These are phyloP conservation scores for Serendipita sp. DNA, from an alignment of 768 basidiomycete genomes.

Conservation along the genomic window DNA sequence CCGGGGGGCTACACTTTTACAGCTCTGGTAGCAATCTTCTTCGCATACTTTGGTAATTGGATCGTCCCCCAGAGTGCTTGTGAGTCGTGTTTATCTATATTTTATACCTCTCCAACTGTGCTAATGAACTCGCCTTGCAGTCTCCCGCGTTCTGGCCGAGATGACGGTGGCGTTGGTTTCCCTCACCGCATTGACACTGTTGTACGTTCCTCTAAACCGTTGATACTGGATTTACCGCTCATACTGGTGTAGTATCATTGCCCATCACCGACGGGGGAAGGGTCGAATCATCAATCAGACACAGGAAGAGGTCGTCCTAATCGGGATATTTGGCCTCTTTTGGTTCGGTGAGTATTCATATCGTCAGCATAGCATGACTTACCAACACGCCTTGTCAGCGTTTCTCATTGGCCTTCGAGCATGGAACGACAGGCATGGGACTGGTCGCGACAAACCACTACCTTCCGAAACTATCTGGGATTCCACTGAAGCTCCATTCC, in stretches of 20 bases:
- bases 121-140: neutral
- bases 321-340: conserved; percentile 53
- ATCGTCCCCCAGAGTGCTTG: neutral
- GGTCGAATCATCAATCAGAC: conserved; percentile 37
- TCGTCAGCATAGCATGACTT: neutral
- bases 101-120: neutral
- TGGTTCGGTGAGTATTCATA: conserved; percentile 48
- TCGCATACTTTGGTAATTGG: neutral
- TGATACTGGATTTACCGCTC: neutral
- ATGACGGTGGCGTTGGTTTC: conserved; percentile 3
- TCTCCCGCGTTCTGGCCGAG: neutral
- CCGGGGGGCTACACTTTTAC: neutral
- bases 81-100: neutral
- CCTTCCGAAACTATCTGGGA: neutral
- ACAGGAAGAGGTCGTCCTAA: conserved; percentile 60
- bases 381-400: neutral
- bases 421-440: neutral
- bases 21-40: conserved; percentile 1
- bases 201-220: neutral
- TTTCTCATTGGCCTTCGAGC: neutral
- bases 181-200: neutral
- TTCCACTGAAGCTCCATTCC: neutral
- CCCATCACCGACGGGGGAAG: neutral
- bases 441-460: neutral
- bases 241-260: neutral